Conservation (phyloP, 495 filamentous ascomycete genomes). For the Trichodelitschia bisporula region DNA sequence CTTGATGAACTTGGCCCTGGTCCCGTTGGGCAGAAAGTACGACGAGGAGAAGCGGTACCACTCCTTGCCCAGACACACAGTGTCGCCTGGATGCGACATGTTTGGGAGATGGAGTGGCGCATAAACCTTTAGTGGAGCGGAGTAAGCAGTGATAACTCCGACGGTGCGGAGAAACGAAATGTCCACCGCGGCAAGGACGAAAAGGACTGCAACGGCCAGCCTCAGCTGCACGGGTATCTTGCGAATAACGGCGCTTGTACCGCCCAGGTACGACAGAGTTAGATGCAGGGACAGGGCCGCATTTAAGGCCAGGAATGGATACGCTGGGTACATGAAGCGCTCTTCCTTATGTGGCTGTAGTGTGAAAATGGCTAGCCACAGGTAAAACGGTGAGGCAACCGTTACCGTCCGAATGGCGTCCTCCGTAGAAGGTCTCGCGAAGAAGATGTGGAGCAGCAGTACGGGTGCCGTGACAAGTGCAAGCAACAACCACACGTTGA, state of each 20-base stretch:
- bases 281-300: conserved; percentile 70
- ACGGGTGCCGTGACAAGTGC: conserved; percentile 50
- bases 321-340: conserved; percentile 93
- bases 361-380: conserved; percentile 86
- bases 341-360: conserved; percentile 94
- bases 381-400: conserved; percentile 64
- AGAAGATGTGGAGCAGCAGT: conserved; percentile 23
- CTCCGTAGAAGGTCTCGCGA: conserved; percentile 15
- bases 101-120: conserved; percentile 27
- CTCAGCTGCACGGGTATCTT: conserved; percentile 49
- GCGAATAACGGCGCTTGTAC: conserved; percentile 31
- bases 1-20: conserved; percentile 67
- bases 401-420: conserved; percentile 38
- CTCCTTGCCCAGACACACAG: conserved; percentile 84
- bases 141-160: conserved; percentile 70
- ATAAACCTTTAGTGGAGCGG: conserved; percentile 63
- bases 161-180: conserved; percentile 44
- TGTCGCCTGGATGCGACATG: conserved; percentile 21
- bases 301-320: conserved; percentile 79
- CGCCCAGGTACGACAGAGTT: conserved; percentile 40
- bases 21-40: conserved; percentile 59
- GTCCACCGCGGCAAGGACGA: conserved; percentile 31
- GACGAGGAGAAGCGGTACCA: conserved; percentile 97
- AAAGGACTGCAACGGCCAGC: conserved; percentile 28
- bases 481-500: conserved; percentile 79